Evolutionary conservation across 2,329 filamentous ascomycete genomes (phyloP).

Genomic region (Cladorrhinum sp.): DNA sequence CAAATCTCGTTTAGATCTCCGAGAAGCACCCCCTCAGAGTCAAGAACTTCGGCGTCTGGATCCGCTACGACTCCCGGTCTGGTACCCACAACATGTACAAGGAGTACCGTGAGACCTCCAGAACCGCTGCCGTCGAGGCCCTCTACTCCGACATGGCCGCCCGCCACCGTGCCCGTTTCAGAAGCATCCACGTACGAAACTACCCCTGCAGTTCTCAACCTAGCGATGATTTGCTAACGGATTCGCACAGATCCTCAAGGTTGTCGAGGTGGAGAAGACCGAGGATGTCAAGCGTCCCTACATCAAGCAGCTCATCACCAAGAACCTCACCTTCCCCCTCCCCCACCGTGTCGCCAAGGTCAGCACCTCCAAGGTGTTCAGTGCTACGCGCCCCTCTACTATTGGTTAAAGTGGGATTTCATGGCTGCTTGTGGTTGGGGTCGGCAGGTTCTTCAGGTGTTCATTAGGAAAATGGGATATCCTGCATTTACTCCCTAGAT

Average conservation of each 20-base stretch:
- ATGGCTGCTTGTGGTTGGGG: slow-evolving; percentile 49
- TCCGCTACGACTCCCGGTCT: slow-evolving; percentile 99
- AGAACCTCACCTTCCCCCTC: slow-evolving; percentile 96
- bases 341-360: slow-evolving; percentile 90
- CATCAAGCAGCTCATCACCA: slow-evolving; percentile 97
- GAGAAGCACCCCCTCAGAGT: slow-evolving; percentile 99
- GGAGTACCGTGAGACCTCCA: slow-evolving; percentile 99
- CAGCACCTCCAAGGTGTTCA: slow-evolving; percentile 85
- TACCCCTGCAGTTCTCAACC: background rate
- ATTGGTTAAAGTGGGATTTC: slow-evolving; percentile 79
- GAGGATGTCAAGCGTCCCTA: slow-evolving; percentile 97
- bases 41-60: slow-evolving; percentile 99
- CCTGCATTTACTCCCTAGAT: slow-evolving; percentile 55
- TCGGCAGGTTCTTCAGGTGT: slow-evolving; percentile 59
- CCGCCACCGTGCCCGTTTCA: slow-evolving; percentile 96
- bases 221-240: slow-evolving; percentile 30
- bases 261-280: slow-evolving; percentile 93
- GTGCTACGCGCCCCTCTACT: slow-evolving; percentile 88
- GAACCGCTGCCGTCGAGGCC: slow-evolving; percentile 90
- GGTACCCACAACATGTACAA: slow-evolving; percentile 99
- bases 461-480: slow-evolving; percentile 60
- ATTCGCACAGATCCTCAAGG: slow-evolving; percentile 79
- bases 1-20: slow-evolving; percentile 64
- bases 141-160: slow-evolving; percentile 99
- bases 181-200: slow-evolving; percentile 89